These are phyloP conservation scores for Colletotrichum sp. DNA, from an alignment of 2,329 filamentous ascomycete genomes.

Conservation along the genomic window DNA sequence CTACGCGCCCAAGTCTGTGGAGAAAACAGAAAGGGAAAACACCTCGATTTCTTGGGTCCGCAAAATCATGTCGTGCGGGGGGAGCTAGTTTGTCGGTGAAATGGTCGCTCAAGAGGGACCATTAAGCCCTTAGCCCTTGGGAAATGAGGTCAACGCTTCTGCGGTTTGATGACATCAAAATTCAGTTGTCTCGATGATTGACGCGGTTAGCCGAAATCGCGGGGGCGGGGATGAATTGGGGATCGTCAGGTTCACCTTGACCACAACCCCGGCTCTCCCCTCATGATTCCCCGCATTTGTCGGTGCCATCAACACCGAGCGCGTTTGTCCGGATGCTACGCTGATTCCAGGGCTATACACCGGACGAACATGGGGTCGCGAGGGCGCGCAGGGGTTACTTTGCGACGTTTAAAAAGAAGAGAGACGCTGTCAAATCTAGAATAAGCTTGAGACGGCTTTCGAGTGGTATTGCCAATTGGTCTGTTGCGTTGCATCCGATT, in stretches of 20 bases:
- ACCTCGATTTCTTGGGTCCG: not conserved
- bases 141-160: not conserved
- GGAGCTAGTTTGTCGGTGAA: not conserved
- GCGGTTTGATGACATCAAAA: not conserved
- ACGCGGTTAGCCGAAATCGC: slow-evolving; percentile 14
- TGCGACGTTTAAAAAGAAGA: not conserved
- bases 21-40: not conserved
- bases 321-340: slow-evolving; percentile 11
- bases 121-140: not conserved
- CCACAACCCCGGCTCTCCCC: not conserved
- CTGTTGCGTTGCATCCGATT: not conserved
- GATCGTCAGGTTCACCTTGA: not conserved
- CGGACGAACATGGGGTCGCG: not conserved
- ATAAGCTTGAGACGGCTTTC: not conserved
- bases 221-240: slow-evolving; percentile 1
- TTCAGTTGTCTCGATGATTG: slow-evolving; percentile 5
- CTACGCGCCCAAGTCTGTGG: not conserved
- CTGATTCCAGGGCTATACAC: not conserved
- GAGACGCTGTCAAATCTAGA: not conserved
- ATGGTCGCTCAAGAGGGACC: not conserved
- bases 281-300: slow-evolving; percentile 20
- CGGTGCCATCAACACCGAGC: slow-evolving; percentile 19
- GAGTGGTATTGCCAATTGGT: slow-evolving; percentile 3
- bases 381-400: not conserved
- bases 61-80: not conserved